These are phyloP conservation scores for Hymenoscyphus occultus DNA, from an alignment of 2,329 filamentous ascomycete genomes.

Conservation along the genomic window DNA sequence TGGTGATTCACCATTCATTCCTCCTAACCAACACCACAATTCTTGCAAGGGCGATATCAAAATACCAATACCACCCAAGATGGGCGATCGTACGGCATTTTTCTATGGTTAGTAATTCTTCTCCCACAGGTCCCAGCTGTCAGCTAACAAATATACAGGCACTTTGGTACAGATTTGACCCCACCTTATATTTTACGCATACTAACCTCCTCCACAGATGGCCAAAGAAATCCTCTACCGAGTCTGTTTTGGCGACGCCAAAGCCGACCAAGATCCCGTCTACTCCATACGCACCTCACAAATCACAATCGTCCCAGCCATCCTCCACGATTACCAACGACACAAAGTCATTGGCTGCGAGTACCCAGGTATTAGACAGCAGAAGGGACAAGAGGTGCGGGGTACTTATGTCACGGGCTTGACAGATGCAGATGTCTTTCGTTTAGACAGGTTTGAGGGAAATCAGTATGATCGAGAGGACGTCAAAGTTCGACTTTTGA, in stretches of 20 bases:
- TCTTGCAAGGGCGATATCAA: not conserved
- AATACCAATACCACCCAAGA: slow-evolving; percentile 1
- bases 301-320: slow-evolving; percentile 67
- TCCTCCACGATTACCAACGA: slow-evolving; percentile 72
- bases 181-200: not conserved
- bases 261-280: slow-evolving; percentile 42
- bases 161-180: slow-evolving; percentile 23
- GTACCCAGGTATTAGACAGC: slow-evolving; percentile 74
- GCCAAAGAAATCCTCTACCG: slow-evolving; percentile 81
- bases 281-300: slow-evolving; percentile 28
- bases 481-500: slow-evolving; percentile 50
- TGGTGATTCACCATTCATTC: not conserved
- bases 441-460: slow-evolving; percentile 82
- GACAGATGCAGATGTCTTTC: slow-evolving; percentile 70
- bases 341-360: slow-evolving; percentile 66
- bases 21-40: not conserved
- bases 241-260: slow-evolving; percentile 63
- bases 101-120: slow-evolving; percentile 50
- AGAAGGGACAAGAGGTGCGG: slow-evolving; percentile 57
- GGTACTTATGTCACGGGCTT: slow-evolving; percentile 77
- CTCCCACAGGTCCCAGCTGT: not conserved
- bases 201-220: slow-evolving; percentile 52
- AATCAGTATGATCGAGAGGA: slow-evolving; percentile 61
- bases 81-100: slow-evolving; percentile 43
- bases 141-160: slow-evolving; percentile 15